These are phyloP conservation scores for Cyathus striatus DNA, from an alignment of 768 basidiomycete species.

Conservation along the genomic window DNA sequence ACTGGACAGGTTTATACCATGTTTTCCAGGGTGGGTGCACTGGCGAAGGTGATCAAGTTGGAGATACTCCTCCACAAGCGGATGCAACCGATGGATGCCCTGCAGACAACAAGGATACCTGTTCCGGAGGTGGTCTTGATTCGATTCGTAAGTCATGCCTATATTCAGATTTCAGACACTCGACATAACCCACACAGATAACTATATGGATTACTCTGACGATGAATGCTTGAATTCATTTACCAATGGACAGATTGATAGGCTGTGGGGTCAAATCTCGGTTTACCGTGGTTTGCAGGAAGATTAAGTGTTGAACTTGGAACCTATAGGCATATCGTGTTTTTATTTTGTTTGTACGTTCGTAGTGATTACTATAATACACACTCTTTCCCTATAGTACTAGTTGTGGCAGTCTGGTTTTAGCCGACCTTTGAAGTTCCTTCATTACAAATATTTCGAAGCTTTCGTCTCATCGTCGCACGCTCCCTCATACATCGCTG, in stretches of 20 bases:
- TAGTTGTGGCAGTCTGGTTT: no score
- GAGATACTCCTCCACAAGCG: slow-evolving; percentile 33
- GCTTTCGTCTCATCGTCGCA: no score
- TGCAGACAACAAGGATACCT: slow-evolving; percentile 15
- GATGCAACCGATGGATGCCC: slow-evolving; percentile 25
- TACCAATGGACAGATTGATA: slow-evolving; percentile 1
- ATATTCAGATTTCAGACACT: not conserved
- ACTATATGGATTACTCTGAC: slow-evolving; percentile 1
- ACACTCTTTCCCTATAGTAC: no score
- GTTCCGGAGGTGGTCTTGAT: slow-evolving; percentile 8
- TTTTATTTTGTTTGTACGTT: no score
- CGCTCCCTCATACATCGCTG: no score
- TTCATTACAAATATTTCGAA: no score
- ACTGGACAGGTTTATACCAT: slow-evolving; percentile 45
- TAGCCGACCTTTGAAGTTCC: no score
- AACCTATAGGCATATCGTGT: no score
- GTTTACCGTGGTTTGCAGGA: no score
- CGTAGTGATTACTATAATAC: no score
- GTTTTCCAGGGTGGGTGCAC: slow-evolving; percentile 38
- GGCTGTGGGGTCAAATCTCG: not conserved
- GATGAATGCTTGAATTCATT: slow-evolving; percentile 1
- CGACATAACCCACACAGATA: not conserved
- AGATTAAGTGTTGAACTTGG: no score
- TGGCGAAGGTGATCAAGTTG: slow-evolving; percentile 28
- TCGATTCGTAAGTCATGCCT: not conserved